A percentile compares a stretch with the other conserved stretches of the same genome.
Conservation (phyloP, 805 yeast genomes). For the Saccharomycopsis sp. region DNA sequence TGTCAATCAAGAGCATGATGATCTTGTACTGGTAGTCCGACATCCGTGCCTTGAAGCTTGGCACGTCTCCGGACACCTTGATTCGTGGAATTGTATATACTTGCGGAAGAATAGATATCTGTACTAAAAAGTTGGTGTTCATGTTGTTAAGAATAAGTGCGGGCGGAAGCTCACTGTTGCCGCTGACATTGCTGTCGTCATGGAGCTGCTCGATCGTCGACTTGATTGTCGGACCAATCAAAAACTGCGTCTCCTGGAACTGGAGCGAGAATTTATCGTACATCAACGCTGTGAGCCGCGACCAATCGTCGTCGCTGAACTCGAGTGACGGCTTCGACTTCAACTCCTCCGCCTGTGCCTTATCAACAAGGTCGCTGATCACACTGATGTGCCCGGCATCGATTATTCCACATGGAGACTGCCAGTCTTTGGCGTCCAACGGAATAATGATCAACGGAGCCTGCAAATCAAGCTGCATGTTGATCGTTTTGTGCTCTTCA, state of each 20-base stretch:
- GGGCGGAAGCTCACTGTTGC: constrained; percentile 2
- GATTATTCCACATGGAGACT: constrained; percentile 82
- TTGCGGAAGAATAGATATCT: constrained; percentile 78
- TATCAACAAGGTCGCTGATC: constrained; percentile 71
- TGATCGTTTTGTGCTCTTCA: constrained; percentile 88
- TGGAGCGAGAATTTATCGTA: constrained; percentile 78
- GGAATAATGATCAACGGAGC: constrained; percentile 91
- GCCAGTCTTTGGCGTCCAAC: constrained; percentile 66
- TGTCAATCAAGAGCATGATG: constrained; percentile 69
- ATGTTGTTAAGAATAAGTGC: constrained; percentile 70
- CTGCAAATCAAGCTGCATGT: constrained; percentile 80
- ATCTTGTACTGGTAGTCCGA: constrained; percentile 89
- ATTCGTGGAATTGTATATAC: constrained; percentile 68
- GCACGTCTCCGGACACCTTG: constrained; percentile 70
- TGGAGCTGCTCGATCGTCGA: constrained; percentile 72
- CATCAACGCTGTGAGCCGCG: constrained; percentile 67
- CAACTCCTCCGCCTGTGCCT: constrained; percentile 60
- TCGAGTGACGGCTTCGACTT: constrained; percentile 44
- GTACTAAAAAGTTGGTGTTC: constrained; percentile 66
- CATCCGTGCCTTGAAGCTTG: constrained; percentile 60
- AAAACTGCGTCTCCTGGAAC: constrained; percentile 78
- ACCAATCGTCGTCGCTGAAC: constrained; percentile 68
- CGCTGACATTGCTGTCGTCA: constrained; percentile 23
- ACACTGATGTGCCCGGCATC: constrained; percentile 96
- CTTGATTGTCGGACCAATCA: constrained; percentile 78